These are phyloP conservation scores for Syzygium syzygioides DNA, from an alignment of 441 rosid species.

Conservation along the genomic window DNA sequence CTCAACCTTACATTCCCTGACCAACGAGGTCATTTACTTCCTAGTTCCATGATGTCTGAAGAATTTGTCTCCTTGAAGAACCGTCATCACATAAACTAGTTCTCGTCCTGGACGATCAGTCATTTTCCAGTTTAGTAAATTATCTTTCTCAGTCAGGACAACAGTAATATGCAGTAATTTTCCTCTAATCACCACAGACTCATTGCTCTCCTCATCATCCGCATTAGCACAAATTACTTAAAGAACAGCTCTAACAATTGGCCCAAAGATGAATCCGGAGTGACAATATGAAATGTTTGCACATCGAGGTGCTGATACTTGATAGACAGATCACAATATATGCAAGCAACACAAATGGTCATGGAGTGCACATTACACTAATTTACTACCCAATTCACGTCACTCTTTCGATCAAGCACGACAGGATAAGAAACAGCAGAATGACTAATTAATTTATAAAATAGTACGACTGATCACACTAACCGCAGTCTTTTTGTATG, in stretches of 20 bases:
- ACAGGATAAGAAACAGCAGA: background rate
- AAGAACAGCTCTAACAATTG: background rate
- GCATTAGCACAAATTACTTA: background rate
- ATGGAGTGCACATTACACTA: background rate
- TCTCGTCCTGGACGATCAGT: background rate
- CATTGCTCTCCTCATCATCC: background rate
- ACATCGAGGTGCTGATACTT: background rate
- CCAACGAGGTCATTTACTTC: background rate
- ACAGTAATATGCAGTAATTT: background rate
- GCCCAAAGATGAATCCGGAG: background rate
- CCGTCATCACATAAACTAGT: background rate
- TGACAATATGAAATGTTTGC: background rate
- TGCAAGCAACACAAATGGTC: background rate
- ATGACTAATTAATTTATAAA: background rate
- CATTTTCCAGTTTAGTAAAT: background rate
- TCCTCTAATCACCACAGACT: background rate
- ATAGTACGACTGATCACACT: conserved; percentile 13
- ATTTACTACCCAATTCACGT: background rate
- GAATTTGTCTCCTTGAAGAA: background rate
- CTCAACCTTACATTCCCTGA: background rate
- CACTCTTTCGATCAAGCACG: background rate
- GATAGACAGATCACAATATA: background rate
- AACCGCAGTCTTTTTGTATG: conserved; percentile 48
- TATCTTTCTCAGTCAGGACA: background rate
- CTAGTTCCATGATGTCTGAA: background rate